Percentiles rank a stretch among this genome's conserved stretches.
Conservation (phyloP, 108 stramenopile genomes). For the Conticribra guillardii region DNA sequence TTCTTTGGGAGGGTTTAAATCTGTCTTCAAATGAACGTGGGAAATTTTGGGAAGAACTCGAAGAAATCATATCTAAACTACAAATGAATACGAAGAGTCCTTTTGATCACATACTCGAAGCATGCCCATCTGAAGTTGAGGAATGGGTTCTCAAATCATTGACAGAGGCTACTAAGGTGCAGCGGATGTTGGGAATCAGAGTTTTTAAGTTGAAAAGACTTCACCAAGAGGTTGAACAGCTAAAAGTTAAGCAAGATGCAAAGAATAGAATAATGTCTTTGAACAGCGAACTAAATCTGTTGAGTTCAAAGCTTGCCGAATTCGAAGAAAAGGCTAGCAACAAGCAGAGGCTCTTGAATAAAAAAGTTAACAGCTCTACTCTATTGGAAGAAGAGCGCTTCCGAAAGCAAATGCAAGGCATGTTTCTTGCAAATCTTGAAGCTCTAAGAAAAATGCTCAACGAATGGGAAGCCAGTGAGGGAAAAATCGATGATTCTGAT, state of each 20-base stretch:
- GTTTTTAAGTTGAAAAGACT: conserved; percentile 73
- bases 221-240: conserved; percentile 79
- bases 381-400: conserved; percentile 81
- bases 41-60: conserved; percentile 71
- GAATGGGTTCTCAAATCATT: conserved; percentile 64
- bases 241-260: conserved; percentile 70
- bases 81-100: conserved; percentile 26
- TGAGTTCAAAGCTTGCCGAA: conserved; percentile 70
- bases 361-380: conserved; percentile 65
- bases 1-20: conserved; percentile 86
- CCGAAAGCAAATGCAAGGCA: conserved; percentile 84
- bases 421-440: conserved; percentile 71
- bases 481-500: conserved; percentile 55
- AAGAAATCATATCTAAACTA: conserved; percentile 24
- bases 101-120: conserved; percentile 44
- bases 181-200: conserved; percentile 47
- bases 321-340: conserved; percentile 76
- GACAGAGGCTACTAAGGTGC: conserved; percentile 45
- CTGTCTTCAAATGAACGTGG: conserved; percentile 57
- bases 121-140: conserved; percentile 48
- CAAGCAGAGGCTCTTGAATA: conserved; percentile 73
- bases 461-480: conserved; percentile 67
- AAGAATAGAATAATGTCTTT: conserved; percentile 83
- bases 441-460: conserved; percentile 58
- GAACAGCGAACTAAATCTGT: conserved; percentile 77